phyloP scores from a whole-genome alignment of 805 yeast species.

The Saturnispora sanitii region DNA sequence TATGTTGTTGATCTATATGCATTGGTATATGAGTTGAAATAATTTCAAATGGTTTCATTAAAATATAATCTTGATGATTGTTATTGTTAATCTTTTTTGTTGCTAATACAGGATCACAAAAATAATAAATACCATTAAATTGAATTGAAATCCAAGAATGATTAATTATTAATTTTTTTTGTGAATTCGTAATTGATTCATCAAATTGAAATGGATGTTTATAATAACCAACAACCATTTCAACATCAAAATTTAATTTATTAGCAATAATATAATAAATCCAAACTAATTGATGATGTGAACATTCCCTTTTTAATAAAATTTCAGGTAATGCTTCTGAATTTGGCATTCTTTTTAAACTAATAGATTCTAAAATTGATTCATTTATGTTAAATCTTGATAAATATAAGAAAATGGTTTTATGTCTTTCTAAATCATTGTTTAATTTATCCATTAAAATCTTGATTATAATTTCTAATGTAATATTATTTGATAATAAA shows the following conservation, averaged over 20 bases:
- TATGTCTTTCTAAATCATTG: conserved; percentile 46
- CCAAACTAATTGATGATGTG: conserved; percentile 60
- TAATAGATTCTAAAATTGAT: conserved; percentile 26
- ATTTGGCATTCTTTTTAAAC: conserved; percentile 24
- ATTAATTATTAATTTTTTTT: conserved; percentile 46
- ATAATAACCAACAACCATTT: conserved; percentile 72
- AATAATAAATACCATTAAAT: conserved; percentile 66
- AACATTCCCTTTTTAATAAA: conserved; percentile 20
- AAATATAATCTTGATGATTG: conserved; percentile 40
- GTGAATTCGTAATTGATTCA: conserved; percentile 17
- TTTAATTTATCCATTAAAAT: conserved; percentile 45
- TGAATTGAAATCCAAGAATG: conserved; percentile 86
- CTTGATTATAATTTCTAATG: conserved; percentile 27
- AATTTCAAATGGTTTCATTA: conserved; percentile 64
- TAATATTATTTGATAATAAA: conserved; percentile 35
- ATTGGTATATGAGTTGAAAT: conserved; percentile 84
- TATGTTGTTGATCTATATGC: conserved; percentile 70
- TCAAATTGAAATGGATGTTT: conserved; percentile 63
- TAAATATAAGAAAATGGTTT: conserved; percentile 54
- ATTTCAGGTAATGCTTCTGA: conserved; percentile 20
- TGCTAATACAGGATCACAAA: conserved; percentile 21
- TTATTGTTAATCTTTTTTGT: not conserved
- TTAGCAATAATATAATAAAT: conserved; percentile 65
- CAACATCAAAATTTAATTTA: conserved; percentile 61
- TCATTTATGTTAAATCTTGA: conserved; percentile 44